These are phyloP conservation scores for Rugonectria rugulosa DNA, from an alignment of 2,329 filamentous ascomycete genomes.

Conservation along the genomic window DNA sequence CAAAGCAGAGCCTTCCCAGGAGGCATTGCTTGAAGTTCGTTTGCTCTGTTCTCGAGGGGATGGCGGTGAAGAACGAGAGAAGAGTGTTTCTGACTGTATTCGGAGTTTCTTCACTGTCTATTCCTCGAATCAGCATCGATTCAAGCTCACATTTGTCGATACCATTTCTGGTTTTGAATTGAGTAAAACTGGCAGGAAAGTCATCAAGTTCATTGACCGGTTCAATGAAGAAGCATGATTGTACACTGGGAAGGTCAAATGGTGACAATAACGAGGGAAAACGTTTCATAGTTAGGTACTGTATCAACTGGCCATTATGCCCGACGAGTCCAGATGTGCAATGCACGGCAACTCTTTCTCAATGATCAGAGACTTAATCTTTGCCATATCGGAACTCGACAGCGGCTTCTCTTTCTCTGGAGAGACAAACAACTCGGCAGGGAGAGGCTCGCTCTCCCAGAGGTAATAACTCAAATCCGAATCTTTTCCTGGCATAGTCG, in stretches of 20 bases:
- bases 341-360: too few relatives aligned
- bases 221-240: not conserved
- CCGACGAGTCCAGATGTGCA: too few relatives aligned
- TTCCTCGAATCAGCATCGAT: slow-evolving; percentile 41
- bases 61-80: slow-evolving; percentile 4
- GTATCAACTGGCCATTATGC: too few relatives aligned
- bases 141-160: slow-evolving; percentile 43
- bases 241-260: too few relatives aligned
- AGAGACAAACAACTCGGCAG: slow-evolving; percentile 3
- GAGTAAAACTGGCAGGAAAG: slow-evolving; percentile 37
- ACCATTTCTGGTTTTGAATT: slow-evolving; percentile 42
- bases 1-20: slow-evolving; percentile 35
- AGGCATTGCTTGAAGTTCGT: slow-evolving; percentile 36
- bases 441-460: slow-evolving; percentile 13
- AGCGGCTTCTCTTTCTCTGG: too few relatives aligned
- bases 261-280: too few relatives aligned
- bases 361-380: too few relatives aligned
- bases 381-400: too few relatives aligned
- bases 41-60: slow-evolving; percentile 33
- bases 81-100: slow-evolving; percentile 28
- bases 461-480: slow-evolving; percentile 25
- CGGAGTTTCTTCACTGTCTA: slow-evolving; percentile 36
- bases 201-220: slow-evolving; percentile 40
- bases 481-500: slow-evolving; percentile 5
- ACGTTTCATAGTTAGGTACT: too few relatives aligned